Conservation (phyloP, 352 stramenopile genomes). For the Phytophthora nicotianae region DNA sequence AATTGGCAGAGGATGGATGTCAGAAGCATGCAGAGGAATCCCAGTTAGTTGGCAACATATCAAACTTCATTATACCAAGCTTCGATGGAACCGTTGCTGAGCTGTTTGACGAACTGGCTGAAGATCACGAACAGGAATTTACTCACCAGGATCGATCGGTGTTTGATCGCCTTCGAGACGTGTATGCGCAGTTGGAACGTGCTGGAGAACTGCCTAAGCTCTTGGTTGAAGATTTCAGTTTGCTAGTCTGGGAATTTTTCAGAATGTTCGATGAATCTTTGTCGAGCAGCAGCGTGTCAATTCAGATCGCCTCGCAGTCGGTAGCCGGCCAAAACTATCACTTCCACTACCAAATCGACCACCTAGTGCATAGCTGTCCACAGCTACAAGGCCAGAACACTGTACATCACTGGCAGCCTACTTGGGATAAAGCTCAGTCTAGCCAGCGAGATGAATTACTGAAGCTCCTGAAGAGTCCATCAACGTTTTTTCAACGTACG, state of each 20-base stretch:
- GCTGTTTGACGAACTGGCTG: conserved; percentile 7
- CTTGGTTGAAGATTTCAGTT: conserved; percentile 33
- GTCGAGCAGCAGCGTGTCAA: conserved; percentile 1
- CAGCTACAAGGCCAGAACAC: conserved; percentile 14
- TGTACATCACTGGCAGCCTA: conserved; percentile 35
- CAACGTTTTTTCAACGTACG: conserved; percentile 19
- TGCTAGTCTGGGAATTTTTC: conserved; percentile 17
- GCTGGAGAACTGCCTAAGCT: conserved; percentile 11
- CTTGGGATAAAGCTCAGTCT: conserved; percentile 28
- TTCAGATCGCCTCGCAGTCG: conserved; percentile 30
- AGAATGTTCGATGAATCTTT: conserved; percentile 12
- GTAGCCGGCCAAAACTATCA: conserved; percentile 29
- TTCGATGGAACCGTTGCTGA: conserved; percentile 10
- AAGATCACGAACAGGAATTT: conserved; percentile 8
- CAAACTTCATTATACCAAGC: conserved; percentile 10
- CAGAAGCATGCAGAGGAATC: not conserved
- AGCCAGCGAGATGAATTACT: conserved; percentile 23
- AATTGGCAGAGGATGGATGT: conserved; percentile 2
- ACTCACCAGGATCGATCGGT: conserved; percentile 15
- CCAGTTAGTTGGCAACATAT: conserved; percentile 9
- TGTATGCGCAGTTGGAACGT: conserved; percentile 22
- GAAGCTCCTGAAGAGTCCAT: conserved; percentile 22
- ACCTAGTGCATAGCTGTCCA: conserved; percentile 18
- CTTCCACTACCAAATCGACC: conserved; percentile 29
- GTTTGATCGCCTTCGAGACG: conserved; percentile 21